Percentiles rank a stretch among this genome's conserved stretches.
Evolutionary conservation across 768 basidiomycete species (phyloP).

Genomic region (Tricholoma sp.): DNA sequence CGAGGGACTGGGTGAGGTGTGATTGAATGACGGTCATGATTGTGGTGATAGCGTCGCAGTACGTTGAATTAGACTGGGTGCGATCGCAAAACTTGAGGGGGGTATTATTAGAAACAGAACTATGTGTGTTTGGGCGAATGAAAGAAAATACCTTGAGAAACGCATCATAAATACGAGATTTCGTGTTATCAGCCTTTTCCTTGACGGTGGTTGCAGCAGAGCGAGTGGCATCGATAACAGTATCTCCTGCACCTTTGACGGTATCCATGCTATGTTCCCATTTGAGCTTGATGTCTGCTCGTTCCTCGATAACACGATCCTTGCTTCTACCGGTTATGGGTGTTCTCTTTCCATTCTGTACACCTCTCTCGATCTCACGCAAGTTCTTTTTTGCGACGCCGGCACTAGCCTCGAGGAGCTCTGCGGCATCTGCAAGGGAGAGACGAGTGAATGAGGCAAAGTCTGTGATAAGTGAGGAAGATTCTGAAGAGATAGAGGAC

Average conservation of each 20-base stretch:
- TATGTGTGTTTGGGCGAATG: no score
- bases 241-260: slow-evolving; percentile 50
- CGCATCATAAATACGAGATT: slow-evolving; percentile 41
- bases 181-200: slow-evolving; percentile 40
- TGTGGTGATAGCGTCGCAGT: slow-evolving; percentile 51
- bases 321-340: slow-evolving; percentile 52
- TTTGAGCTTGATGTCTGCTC: slow-evolving; percentile 41
- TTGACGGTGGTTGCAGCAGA: slow-evolving; percentile 34
- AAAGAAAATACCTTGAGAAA: slow-evolving; percentile 42
- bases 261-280: slow-evolving; percentile 70
- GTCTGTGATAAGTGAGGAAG: slow-evolving; percentile 50
- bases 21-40: slow-evolving; percentile 53
- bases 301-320: slow-evolving; percentile 41
- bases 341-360: slow-evolving; percentile 51
- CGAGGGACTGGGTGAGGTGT: slow-evolving; percentile 52
- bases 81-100: slow-evolving; percentile 53
- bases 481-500: slow-evolving; percentile 48
- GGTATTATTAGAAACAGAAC: neutral
- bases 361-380: slow-evolving; percentile 50
- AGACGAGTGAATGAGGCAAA: slow-evolving; percentile 62
- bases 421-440: slow-evolving; percentile 62
- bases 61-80: slow-evolving; percentile 56
- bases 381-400: slow-evolving; percentile 46
- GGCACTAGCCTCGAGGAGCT: slow-evolving; percentile 50
- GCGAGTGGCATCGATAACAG: slow-evolving; percentile 51